Conservation (phyloP, 164 flowering plant species). For the Vitis labrusca region DNA sequence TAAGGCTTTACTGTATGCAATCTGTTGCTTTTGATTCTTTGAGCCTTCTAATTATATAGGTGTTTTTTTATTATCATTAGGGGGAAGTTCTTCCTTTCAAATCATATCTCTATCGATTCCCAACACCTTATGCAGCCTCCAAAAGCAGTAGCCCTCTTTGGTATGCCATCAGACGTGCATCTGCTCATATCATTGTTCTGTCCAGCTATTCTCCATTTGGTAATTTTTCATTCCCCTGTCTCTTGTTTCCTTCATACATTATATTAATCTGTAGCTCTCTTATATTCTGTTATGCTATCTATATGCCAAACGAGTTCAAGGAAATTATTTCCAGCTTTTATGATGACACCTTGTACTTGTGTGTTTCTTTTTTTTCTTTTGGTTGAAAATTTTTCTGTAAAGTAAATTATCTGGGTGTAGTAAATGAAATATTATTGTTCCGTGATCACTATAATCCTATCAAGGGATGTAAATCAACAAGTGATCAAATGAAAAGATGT, state of each 20-base stretch:
- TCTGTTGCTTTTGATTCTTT: too few relatives aligned
- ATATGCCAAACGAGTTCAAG: too few relatives aligned
- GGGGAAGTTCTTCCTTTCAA: slow-evolving; percentile 81
- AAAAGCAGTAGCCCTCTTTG: slow-evolving; percentile 83
- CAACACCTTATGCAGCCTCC: slow-evolving; percentile 70
- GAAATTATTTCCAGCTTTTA: too few relatives aligned
- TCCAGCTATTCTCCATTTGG: slow-evolving; percentile 97
- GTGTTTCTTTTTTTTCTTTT: too few relatives aligned
- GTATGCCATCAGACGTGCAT: slow-evolving; percentile 93
- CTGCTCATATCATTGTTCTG: slow-evolving; percentile 91
- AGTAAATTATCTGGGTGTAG: neutral
- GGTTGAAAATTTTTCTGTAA: neutral
- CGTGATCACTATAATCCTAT: too few relatives aligned
- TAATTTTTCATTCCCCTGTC: slow-evolving; percentile 30
- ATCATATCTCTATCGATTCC: slow-evolving; percentile 61
- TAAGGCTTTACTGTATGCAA: too few relatives aligned
- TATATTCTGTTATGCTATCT: too few relatives aligned
- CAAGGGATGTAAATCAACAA: too few relatives aligned
- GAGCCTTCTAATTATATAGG: neutral
- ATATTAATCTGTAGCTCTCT: too few relatives aligned
- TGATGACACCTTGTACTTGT: too few relatives aligned
- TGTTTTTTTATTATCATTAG: slow-evolving; percentile 27
- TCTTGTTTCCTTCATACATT: neutral
- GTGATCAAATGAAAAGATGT: too few relatives aligned
- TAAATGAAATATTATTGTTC: neutral